Conservation (phyloP, 1,284 basidiomycete species). For the Trichosporon sp. region DNA sequence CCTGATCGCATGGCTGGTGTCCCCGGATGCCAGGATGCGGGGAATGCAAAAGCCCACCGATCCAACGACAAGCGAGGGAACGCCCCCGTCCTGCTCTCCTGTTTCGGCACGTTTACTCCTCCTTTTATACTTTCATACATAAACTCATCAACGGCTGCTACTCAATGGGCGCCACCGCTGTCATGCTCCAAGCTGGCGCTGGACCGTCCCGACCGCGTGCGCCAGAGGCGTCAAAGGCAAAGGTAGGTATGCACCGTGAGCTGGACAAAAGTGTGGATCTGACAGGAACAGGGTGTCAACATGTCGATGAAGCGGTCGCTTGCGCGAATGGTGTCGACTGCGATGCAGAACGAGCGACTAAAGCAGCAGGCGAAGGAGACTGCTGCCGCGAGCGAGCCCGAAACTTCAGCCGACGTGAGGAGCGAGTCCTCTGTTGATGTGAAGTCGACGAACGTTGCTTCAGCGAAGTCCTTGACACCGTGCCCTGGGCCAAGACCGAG, state of each 20-base stretch:
- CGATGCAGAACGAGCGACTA: neutral
- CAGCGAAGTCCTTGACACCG: too few relatives aligned
- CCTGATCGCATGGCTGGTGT: too few relatives aligned
- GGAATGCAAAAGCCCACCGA: neutral
- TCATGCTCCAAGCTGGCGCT: neutral
- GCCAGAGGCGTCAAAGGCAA: neutral
- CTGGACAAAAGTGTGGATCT: neutral
- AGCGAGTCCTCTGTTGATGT: neutral
- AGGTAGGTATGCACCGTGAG: neutral
- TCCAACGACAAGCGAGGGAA: neutral
- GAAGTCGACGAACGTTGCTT: neutral
- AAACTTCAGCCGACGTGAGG: neutral
- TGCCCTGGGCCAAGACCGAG: neutral
- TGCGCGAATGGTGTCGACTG: neutral
- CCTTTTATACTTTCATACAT: neutral
- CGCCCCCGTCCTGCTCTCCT: neutral
- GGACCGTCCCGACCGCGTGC: neutral
- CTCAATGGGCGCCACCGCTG: conserved; percentile 4
- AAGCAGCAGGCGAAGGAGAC: neutral
- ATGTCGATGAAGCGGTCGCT: conserved; percentile 5
- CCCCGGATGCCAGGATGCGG: neutral
- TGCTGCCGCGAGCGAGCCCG: neutral
- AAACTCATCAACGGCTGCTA: neutral
- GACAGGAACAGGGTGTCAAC: neutral
- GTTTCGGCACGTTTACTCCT: too few relatives aligned